A percentile compares a stretch with the other conserved stretches of the same genome.
Conservation (phyloP, 1,139 yeast genomes). For the Saccharomyces hybrid region DNA sequence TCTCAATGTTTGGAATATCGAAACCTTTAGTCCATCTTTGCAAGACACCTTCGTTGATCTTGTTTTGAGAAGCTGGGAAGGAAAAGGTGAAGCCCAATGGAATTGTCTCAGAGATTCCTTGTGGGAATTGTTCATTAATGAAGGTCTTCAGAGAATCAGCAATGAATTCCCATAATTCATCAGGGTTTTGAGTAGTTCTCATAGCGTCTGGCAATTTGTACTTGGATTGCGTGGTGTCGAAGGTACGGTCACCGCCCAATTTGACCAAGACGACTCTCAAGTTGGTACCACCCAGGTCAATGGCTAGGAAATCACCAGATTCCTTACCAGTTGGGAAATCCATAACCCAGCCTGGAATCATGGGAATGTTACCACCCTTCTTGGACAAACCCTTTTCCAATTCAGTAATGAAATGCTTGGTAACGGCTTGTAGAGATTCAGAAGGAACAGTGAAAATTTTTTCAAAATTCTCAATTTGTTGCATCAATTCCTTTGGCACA, state of each 20-base stretch:
- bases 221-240: slow-evolving; percentile 77
- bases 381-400: slow-evolving; percentile 71
- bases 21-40: slow-evolving; percentile 98
- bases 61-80: slow-evolving; percentile 80
- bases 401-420: slow-evolving; percentile 59
- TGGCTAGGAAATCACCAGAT: slow-evolving; percentile 81
- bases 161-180: too few relatives aligned
- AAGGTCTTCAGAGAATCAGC: slow-evolving; percentile 64
- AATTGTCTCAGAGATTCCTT: slow-evolving; percentile 44
- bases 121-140: slow-evolving; percentile 53
- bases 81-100: slow-evolving; percentile 95
- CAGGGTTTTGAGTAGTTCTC: slow-evolving; percentile 66
- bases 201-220: slow-evolving; percentile 64
- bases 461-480: slow-evolving; percentile 53
- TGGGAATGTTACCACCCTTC: slow-evolving; percentile 79
- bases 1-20: slow-evolving; percentile 89
- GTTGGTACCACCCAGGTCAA: slow-evolving; percentile 94
- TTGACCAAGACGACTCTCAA: too few relatives aligned
- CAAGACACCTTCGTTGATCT: slow-evolving; percentile 76
- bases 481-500: slow-evolving; percentile 57
- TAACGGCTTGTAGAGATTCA: too few relatives aligned
- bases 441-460: slow-evolving; percentile 55
- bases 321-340: slow-evolving; percentile 90
- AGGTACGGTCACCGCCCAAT: too few relatives aligned
- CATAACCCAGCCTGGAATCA: slow-evolving; percentile 96